A percentile compares a stretch with the other conserved stretches of the same genome.
Conservation (phyloP, 352 stramenopile genomes). For the Peronospora belbahrii region DNA sequence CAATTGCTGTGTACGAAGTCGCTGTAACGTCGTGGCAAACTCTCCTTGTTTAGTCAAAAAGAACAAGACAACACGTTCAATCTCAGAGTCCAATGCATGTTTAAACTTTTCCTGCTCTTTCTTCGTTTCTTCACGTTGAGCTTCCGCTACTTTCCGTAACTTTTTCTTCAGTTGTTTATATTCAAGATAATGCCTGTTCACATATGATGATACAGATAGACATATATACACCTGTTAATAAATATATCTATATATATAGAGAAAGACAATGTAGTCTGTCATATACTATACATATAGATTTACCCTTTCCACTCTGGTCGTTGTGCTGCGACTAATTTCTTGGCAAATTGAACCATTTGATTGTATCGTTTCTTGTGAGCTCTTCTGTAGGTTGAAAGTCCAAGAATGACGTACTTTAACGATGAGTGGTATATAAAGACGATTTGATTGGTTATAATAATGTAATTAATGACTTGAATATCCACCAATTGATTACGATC, state of each 20-base stretch:
- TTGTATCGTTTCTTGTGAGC: too few relatives aligned
- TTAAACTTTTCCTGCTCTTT: constrained; percentile 61
- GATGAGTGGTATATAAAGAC: too few relatives aligned
- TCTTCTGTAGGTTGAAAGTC: too few relatives aligned
- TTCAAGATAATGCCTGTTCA: constrained; percentile 75
- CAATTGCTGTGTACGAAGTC: constrained; percentile 42
- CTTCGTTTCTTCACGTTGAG: constrained; percentile 32
- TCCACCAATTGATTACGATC: too few relatives aligned
- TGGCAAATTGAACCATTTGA: constrained; percentile 81
- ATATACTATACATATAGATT: too few relatives aligned
- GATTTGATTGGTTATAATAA: too few relatives aligned
- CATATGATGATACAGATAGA: too few relatives aligned
- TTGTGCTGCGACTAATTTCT: constrained; percentile 67
- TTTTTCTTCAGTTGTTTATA: constrained; percentile 89
- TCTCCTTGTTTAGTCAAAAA: constrained; percentile 81
- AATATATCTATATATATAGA: too few relatives aligned
- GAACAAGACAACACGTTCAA: constrained; percentile 81
- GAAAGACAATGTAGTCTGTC: too few relatives aligned
- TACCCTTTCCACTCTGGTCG: constrained; percentile 68
- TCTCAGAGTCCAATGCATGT: constrained; percentile 70
- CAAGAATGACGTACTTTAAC: too few relatives aligned
- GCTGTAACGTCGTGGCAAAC: constrained; percentile 61
- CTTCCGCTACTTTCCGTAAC: constrained; percentile 62
- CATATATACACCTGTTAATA: too few relatives aligned
- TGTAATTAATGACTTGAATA: too few relatives aligned